These are phyloP conservation scores for Rubia peregrina DNA, from an alignment of 305 asterid genomes.

Conservation along the genomic window DNA sequence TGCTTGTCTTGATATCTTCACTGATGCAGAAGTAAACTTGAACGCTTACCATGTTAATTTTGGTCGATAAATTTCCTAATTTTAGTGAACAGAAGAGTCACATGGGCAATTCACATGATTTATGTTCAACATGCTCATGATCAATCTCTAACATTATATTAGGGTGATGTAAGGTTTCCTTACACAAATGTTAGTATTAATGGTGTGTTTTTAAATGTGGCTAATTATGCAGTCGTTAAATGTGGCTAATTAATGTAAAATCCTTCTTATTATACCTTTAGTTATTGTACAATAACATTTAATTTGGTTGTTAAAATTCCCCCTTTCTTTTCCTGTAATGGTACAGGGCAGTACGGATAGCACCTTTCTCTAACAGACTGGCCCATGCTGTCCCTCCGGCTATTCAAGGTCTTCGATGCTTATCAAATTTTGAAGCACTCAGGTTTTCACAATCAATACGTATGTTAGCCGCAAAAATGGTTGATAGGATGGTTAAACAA, in stretches of 20 bases:
- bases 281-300: not conserved
- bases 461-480: conserved; percentile 94
- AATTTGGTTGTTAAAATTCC: not conserved
- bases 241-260: too few species aligned
- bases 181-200: not conserved
- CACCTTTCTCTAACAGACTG: conserved; percentile 97
- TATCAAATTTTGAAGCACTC: conserved; percentile 93
- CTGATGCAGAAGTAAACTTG: not conserved
- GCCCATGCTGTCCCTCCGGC: conserved; percentile 87
- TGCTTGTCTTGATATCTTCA: not conserved
- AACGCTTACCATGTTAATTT: not conserved
- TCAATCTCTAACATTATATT: too few species aligned
- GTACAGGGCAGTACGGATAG: conserved; percentile 95
- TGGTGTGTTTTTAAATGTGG: not conserved
- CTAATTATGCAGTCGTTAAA: not conserved
- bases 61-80: not conserved
- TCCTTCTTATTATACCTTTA: not conserved
- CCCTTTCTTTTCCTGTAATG: conserved; percentile 19
- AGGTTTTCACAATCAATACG: conserved; percentile 91
- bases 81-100: not conserved
- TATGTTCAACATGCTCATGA: not conserved
- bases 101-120: not conserved
- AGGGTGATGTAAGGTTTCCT: not conserved
- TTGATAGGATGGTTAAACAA: conserved; percentile 78
- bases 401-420: conserved; percentile 81